phyloP scores from a whole-genome alignment of 306 rosid species.

The Sesbania bispinosa region DNA sequence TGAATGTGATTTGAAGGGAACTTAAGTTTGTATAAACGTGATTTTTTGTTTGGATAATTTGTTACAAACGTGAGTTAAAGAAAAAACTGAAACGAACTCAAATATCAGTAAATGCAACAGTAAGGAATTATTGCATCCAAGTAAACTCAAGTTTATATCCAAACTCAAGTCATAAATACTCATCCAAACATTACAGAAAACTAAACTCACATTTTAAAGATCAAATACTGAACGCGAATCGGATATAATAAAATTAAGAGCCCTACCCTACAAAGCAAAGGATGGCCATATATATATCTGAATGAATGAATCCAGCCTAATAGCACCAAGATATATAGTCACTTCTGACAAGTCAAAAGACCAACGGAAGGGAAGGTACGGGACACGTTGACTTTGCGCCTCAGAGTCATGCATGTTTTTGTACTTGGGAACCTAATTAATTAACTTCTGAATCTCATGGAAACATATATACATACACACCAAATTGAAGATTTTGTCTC shows the following conservation, averaged over 20 bases:
- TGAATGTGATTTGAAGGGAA: too few species aligned
- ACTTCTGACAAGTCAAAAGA: constrained; percentile 65
- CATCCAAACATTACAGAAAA: too few species aligned
- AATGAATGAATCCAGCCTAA: constrained; percentile 26
- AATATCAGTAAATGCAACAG: too few species aligned
- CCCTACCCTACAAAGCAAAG: constrained; percentile 41
- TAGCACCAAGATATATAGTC: constrained; percentile 29
- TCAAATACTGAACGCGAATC: too few species aligned
- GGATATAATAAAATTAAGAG: constrained; percentile 21
- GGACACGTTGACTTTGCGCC: constrained; percentile 52
- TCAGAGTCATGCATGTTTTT: constrained; percentile 25
- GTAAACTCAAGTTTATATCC: too few species aligned
- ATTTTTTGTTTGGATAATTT: too few species aligned
- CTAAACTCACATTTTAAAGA: too few species aligned
- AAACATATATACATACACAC: constrained; percentile 7
- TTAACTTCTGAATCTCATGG: constrained; percentile 21
- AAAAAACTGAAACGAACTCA: too few species aligned
- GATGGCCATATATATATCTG: constrained; percentile 27
- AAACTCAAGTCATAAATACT: too few species aligned
- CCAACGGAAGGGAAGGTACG: constrained; percentile 22
- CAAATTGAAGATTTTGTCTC: constrained; percentile 40
- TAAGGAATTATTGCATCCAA: too few species aligned
- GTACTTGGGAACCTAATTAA: not conserved
- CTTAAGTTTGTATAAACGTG: too few species aligned
- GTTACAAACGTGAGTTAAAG: too few species aligned